Conservation (phyloP, 495 filamentous ascomycete genomes). For the Tuber microsphaerosporum region DNA sequence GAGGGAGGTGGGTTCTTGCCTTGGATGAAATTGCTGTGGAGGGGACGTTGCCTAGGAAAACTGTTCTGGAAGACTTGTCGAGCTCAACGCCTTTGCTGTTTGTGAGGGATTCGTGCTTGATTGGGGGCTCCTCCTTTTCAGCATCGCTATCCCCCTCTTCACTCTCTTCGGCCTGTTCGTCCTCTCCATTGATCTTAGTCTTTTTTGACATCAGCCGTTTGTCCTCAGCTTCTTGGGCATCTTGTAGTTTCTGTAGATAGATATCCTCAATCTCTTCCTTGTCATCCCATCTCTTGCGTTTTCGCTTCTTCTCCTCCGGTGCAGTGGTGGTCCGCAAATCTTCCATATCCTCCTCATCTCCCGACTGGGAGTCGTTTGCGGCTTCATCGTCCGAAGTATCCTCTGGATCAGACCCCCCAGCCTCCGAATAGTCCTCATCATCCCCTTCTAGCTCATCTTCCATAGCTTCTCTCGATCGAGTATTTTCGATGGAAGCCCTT, state of each 20-base stretch:
- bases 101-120: constrained; percentile 53
- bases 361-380: constrained; percentile 32
- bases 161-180: constrained; percentile 41
- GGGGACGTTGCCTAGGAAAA: constrained; percentile 91
- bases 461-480: constrained; percentile 18
- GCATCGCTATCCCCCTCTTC: constrained; percentile 40
- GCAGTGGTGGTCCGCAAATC: constrained; percentile 41
- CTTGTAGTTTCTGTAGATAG: constrained; percentile 70
- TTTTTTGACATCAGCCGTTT: constrained; percentile 48
- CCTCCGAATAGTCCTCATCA: constrained; percentile 2
- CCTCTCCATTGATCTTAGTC: constrained; percentile 47
- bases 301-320: constrained; percentile 48
- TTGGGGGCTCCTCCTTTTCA: constrained; percentile 33
- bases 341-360: constrained; percentile 43
- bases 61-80: constrained; percentile 79
- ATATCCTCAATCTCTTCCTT: constrained; percentile 71
- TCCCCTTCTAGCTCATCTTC: constrained; percentile 25
- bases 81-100: constrained; percentile 52
- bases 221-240: constrained; percentile 49
- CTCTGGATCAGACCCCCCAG: constrained; percentile 12
- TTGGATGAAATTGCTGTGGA: constrained; percentile 73
- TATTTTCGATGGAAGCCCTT: constrained; percentile 41
- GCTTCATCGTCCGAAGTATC: constrained; percentile 41
- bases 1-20: constrained; percentile 49
- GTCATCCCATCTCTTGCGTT: constrained; percentile 66